Evolutionary conservation across 306 rosid genomes (phyloP), one percentile per base, ranked within the genome.

Genomic region (Casuarina cunninghamiana): DNA sequence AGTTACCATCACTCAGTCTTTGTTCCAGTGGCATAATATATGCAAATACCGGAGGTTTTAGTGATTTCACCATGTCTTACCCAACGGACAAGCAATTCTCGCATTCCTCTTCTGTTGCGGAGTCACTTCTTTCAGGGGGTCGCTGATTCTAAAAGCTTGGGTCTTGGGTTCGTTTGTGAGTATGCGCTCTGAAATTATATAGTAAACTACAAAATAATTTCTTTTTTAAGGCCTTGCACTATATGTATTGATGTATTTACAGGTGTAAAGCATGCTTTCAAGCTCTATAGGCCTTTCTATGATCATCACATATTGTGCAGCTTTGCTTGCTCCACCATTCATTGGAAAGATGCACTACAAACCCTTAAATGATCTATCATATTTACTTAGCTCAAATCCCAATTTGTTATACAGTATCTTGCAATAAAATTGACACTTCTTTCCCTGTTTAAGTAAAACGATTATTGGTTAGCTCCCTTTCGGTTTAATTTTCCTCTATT

Each of bases 61-160:
- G 71, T 6, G 89, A 89, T 35, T 76, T 79, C 65, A 62, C 71
- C 10, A 50, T 83, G 86, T 75, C 88, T 4, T 81, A 61, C 77
- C 78, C 81, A 21, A 60, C 35, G 57, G 81, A 71, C 68, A 76
- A 42, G 71, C 77, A 81, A 1, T 73, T 76, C 19, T 75, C 90
- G 0, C 73, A 77, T 26, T 35, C 76, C 41, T 80, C 87, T 13
- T 84, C 83, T 42, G 69, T 80, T 49, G 78, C 87, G 48, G 89
- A 86, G 21, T 84, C 90, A 12, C 82, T 83, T 76, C 85, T 87
- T 63, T 87, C 88, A 6, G 84, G 90, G 5, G 88, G 91, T 68
- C 82, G 90, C 10, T 87, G 84, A 87, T 42, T 72, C 49, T 10
- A 17, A 4, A 16, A 42, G 4, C 26, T 65, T 35, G 11, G 37